Evolutionary conservation across 2,329 filamentous ascomycete genomes (phyloP).

Genomic region (Penicillium psychrosexuale): DNA sequence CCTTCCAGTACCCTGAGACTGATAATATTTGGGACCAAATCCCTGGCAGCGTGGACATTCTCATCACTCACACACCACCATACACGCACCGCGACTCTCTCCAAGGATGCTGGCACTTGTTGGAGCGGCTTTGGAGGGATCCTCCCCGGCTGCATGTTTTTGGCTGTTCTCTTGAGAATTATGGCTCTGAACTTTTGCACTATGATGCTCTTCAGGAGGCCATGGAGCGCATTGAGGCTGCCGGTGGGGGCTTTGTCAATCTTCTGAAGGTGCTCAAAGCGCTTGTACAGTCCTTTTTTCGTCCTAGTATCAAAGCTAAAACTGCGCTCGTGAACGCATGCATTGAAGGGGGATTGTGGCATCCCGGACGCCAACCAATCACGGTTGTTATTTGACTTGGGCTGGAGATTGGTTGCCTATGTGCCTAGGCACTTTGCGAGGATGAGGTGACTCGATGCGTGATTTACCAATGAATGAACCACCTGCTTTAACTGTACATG

Average conservation of each 20-base stretch:
- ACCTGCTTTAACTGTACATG: not conserved
- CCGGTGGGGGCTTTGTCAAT: not conserved
- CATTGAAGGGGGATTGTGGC: not conserved
- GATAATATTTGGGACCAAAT: not conserved
- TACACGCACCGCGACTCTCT: not conserved
- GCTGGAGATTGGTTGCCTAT: not conserved
- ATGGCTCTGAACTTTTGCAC: not conserved
- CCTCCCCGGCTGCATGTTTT: not conserved
- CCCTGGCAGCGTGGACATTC: not conserved
- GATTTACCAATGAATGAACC: not conserved
- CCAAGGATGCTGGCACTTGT: not conserved
- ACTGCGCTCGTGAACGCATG: constrained; percentile 1
- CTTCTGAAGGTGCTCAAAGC: not conserved
- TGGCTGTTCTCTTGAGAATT: not conserved
- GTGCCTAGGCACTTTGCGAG: not conserved
- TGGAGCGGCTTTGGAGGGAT: not conserved
- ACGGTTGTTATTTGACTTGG: not conserved
- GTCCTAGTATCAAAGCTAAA: not conserved
- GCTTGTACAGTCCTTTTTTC: not conserved
- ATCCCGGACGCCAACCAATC: not conserved
- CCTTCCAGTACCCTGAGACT: not conserved
- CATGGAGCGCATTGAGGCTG: not conserved
- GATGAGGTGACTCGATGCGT: not conserved
- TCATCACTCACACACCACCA: constrained; percentile 4
- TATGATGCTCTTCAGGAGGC: not conserved